These are phyloP conservation scores for Penicillium sp. DNA, from an alignment of 2,329 filamentous ascomycete species.

Conservation along the genomic window DNA sequence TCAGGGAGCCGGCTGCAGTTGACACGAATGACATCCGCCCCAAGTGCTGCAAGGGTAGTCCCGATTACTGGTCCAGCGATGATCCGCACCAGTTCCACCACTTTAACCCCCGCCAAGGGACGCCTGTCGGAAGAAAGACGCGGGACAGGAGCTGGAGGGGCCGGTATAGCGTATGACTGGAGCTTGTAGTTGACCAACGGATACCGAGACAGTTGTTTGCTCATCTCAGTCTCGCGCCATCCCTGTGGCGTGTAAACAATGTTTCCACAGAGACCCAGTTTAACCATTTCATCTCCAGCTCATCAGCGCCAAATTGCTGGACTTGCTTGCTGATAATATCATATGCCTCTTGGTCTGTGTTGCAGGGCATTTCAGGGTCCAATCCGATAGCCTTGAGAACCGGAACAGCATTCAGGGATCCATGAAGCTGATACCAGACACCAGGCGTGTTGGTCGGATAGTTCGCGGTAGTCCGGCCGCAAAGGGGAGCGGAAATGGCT, in stretches of 20 bases:
- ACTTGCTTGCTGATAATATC: slow-evolving; percentile 29
- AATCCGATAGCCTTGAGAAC: slow-evolving; percentile 50
- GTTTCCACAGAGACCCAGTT: slow-evolving; percentile 46
- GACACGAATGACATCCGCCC: slow-evolving; percentile 50
- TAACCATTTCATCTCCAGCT: slow-evolving; percentile 47
- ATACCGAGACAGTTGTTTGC: slow-evolving; percentile 42
- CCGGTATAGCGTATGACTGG: slow-evolving; percentile 36
- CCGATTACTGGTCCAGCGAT: slow-evolving; percentile 47
- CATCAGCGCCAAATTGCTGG: slow-evolving; percentile 36
- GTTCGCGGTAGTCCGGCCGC: slow-evolving; percentile 45
- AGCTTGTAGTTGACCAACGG: slow-evolving; percentile 45
- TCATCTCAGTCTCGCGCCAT: slow-evolving; percentile 48
- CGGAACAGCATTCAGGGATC: slow-evolving; percentile 47
- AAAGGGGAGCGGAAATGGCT: slow-evolving; percentile 22
- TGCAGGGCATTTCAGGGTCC: slow-evolving; percentile 28
- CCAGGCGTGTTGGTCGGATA: slow-evolving; percentile 50
- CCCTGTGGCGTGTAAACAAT: slow-evolving; percentile 47
- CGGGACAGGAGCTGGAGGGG: slow-evolving; percentile 29
- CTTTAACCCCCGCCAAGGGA: slow-evolving; percentile 47
- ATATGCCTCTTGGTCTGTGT: slow-evolving; percentile 7
- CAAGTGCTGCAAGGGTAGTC: slow-evolving; percentile 44
- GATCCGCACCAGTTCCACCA: slow-evolving; percentile 46
- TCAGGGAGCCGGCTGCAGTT: slow-evolving; percentile 44
- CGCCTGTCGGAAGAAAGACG: slow-evolving; percentile 14
- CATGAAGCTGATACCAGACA: slow-evolving; percentile 55